Percentiles rank a stretch among this genome's conserved stretches.
phyloP scores from a whole-genome alignment of 768 basidiomycete genomes.

The Cyclocybe cylindracea region DNA sequence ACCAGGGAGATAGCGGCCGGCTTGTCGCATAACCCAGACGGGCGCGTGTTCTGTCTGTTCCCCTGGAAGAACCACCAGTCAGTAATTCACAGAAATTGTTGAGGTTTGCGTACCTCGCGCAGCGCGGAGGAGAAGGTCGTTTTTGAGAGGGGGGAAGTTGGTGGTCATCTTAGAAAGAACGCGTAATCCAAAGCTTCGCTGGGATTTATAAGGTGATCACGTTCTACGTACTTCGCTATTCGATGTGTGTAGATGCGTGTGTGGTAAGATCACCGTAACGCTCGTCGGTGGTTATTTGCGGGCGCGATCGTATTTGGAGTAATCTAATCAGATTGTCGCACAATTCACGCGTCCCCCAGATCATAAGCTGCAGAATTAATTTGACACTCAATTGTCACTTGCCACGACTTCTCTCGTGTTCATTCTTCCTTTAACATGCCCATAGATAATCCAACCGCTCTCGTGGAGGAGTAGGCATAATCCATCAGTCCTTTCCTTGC shows the following conservation, averaged over 20 bases:
- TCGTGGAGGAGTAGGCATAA: constrained; percentile 60
- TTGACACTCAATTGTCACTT: no score
- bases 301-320: background rate
- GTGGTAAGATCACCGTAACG: background rate
- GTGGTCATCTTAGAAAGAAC: constrained; percentile 31
- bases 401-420: background rate
- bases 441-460: constrained; percentile 57
- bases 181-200: background rate
- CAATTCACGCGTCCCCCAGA: no score
- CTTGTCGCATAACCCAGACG: constrained; percentile 99
- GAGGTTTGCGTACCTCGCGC: constrained; percentile 60
- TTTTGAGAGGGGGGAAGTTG: constrained; percentile 74
- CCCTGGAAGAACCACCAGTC: constrained; percentile 39
- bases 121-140: constrained; percentile 88
- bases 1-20: constrained; percentile 95
- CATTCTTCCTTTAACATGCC: constrained; percentile 32
- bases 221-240: constrained; percentile 10
- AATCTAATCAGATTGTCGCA: constrained; percentile 12
- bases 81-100: background rate
- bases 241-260: no score
- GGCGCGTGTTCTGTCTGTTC: constrained; percentile 89
- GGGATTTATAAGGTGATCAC: constrained; percentile 6
- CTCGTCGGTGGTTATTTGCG: no score
- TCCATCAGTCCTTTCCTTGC: background rate
- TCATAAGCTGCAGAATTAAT: no score